Evolutionary conservation across 805 yeast genomes (phyloP), one percentile per base, ranked within the genome.

Genomic region (Candida sonorensis): DNA sequence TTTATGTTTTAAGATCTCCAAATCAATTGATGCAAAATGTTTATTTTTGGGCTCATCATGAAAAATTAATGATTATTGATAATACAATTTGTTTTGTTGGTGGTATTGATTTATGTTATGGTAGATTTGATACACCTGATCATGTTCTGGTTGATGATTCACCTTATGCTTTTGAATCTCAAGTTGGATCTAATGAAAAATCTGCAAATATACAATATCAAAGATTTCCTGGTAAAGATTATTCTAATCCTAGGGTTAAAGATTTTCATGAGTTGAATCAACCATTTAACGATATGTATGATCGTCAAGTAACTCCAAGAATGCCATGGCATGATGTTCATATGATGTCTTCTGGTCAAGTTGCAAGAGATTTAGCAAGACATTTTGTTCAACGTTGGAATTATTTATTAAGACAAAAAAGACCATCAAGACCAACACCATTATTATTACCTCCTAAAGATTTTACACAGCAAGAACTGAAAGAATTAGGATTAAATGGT

Each of bases 281-380:
- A 45, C 97, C 98, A 2, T 86, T 79, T 49, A 94, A 85, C 31
- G 84, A 85, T 15, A 81, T 90, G 92, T 86, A 86, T 51, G 94
- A 92, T 55, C 71, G 99, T 38, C 64, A 70, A 11, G 56, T 56
- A 13, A 69, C 74, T 14, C 97, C 98, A 2, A 73, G 99, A 47
- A 92, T 92, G 99, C 98, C 98, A 8, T 92, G 98, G 99, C 99
- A 92, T 57, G 99, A 92, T 67, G 85, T 92, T 23, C 97, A 92
- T 45, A 92, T 88, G 94, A 77, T 87, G 61, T 77, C 94, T 1
- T 75, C 88, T 3, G 99, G 99, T 10, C 94, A 88, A 49, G 77
- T 88, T 4, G 98, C 97, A 0, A 70, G 97, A 38, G 99, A 92
- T 55, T 59, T 90, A 32, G 73, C 94, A 0, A 73, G 98, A 36